Base-by-base conservation (phyloP, 768 basidiomycete species). In the Hygrophorus russula region DNA sequence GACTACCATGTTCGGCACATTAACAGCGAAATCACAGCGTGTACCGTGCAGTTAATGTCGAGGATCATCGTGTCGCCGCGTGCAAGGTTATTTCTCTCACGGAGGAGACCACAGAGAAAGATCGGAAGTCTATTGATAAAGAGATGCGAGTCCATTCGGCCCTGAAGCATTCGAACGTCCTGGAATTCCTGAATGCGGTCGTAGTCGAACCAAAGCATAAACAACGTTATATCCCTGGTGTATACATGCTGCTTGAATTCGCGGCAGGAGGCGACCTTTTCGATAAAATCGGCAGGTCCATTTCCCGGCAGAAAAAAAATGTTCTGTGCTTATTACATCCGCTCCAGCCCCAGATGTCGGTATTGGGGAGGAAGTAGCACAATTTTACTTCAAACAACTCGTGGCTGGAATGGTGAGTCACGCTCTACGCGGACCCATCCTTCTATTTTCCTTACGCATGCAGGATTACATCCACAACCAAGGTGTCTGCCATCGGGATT, bases 261-360 rank as follows among this genome's bases (percentile, higher is more conserved):
- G 96, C 94, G 0, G 79, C 79, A 1, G 93, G 92, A 15, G 96
- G 96, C 0, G 96, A 98, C 60, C 64, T 99, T 27, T 99, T 99
- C 59, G 96, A 99, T 62, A 99, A 97, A 68, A 99, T 99, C 41
- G 87, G 94, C 94, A 55, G 34, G 83, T 51, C 11, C 8, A 14
- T 11, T 11, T 24, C 14, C 29, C 13, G 15, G 14, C 12, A 5
- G 7, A 27, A 17, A 27, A 1, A 14, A 27, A 1, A 14, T 10
- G 38, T 37, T 15, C 8, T 27, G 1, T 41, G 28, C 10, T 6
- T 11, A 30, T 39, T 20, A n/a, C 12, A 17, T 44, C 32, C 34
- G 14, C 27, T 39, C 12, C 51, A 98, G 96, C 82, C 2, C 92
- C 96, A 1, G 89, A 98, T 59, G 69, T 87, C 5, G 96, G 96